Evolutionary conservation across 2,329 filamentous ascomycete genomes (phyloP).

Genomic region (Phyllosticta paracitricarpa): DNA sequence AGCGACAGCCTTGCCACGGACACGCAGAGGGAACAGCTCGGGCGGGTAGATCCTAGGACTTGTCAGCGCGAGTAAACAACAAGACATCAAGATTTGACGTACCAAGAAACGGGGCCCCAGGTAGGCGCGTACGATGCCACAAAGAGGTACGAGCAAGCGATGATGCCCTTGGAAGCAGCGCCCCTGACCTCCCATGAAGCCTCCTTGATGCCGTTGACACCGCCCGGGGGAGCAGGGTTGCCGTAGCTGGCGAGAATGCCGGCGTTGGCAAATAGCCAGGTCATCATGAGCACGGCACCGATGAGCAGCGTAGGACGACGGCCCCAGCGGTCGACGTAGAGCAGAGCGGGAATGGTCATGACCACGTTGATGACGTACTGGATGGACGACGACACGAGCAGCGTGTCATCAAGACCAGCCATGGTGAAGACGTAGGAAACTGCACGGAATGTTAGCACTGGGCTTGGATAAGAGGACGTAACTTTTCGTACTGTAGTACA

Average conservation of each 20-base stretch:
- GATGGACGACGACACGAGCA: constrained; percentile 57
- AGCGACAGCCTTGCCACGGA: constrained; percentile 54
- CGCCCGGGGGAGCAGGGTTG: constrained; percentile 27
- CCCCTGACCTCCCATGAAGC: constrained; percentile 32
- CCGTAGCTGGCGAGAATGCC: constrained; percentile 53
- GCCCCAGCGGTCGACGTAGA: constrained; percentile 68
- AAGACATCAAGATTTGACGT: not conserved
- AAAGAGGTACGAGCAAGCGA: constrained; percentile 63
- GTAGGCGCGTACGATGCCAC: constrained; percentile 58
- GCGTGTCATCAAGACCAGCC: constrained; percentile 53
- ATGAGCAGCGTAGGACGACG: constrained; percentile 58
- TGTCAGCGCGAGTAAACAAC: not conserved
- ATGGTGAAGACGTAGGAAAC: constrained; percentile 57
- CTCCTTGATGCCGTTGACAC: constrained; percentile 32
- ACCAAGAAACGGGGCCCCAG: constrained; percentile 49
- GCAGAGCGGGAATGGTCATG: constrained; percentile 66
- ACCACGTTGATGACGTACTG: constrained; percentile 65
- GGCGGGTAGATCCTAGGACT: constrained; percentile 38
- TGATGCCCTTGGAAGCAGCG: constrained; percentile 40
- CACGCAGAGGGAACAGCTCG: constrained; percentile 52
- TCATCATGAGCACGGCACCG: constrained; percentile 54
- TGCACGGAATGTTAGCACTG: constrained; percentile 39
- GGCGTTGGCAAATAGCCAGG: constrained; percentile 53
- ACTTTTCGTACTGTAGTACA: constrained; percentile 21
- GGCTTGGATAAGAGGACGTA: not conserved